Base-by-base conservation (phyloP, 345 rosid species). In the Hibiscus mutabilis region DNA sequence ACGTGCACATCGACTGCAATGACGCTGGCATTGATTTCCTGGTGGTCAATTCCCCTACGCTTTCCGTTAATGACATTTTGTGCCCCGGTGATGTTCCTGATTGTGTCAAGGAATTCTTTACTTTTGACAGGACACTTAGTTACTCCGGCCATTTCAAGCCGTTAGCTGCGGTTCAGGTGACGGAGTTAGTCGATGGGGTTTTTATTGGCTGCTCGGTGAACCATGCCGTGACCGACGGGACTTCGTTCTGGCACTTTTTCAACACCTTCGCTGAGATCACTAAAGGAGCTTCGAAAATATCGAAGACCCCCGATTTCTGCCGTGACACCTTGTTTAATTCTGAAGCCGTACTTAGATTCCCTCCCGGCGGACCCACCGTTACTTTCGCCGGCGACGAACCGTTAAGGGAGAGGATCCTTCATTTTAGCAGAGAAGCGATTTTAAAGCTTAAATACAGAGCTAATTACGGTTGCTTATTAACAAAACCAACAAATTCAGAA, bases 401-500 rank as follows among this genome's bases (percentile, higher is more conserved):
- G 25, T 55, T 55, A 10, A 55, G 14, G 15, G 60, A 10, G 21
- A 19, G 24, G 27, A 10, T 55, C 12, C 27, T 55, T 55, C 60
- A 55, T 55, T 21, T 55, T 21, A 21, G 60, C 21, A 55, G 15
- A 21, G 6, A 19, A 19, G 27, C 25, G 0, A 21, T 10, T 55
- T 55, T 55, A 1, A 55, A 55, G 12, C 59, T 55, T 21, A 55
- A 55, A 11, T 49, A 15, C 55, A 49, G 59, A 55, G 59, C 59
- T 9, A 49, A 49, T 49, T 49, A 49, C 18, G 55, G 55, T 16
- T 16, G 55, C 4, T 49, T 49, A 5, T 49, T 49, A 49, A 49
- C 55, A 1, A 49, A 49, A 16, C 55, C 16, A 49, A 49, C 55
- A 5, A 49, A 49, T 49, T n/a, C 55, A 16, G 93, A 84, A 80